These are phyloP conservation scores for Fraxinus americana DNA, from an alignment of 257 asterid species.

Conservation along the genomic window DNA sequence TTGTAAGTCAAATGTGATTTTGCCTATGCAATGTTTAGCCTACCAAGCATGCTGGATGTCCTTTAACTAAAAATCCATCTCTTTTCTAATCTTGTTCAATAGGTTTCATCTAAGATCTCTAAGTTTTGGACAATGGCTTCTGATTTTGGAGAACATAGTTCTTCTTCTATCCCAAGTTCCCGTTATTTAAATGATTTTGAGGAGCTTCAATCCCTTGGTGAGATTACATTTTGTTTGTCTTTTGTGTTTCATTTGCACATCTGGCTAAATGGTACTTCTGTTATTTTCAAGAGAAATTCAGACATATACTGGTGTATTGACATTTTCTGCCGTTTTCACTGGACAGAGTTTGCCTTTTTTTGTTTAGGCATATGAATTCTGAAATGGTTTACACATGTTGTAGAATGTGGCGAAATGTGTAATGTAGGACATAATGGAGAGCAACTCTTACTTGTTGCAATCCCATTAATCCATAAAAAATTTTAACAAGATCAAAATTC, in stretches of 20 bases:
- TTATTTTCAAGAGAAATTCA: slow-evolving; percentile 19
- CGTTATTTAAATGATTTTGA: slow-evolving; percentile 89
- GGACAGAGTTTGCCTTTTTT: neutral
- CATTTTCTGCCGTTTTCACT: neutral
- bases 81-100: slow-evolving; percentile 25
- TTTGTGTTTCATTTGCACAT: slow-evolving; percentile 25
- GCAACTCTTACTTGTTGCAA: neutral
- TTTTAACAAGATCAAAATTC: neutral
- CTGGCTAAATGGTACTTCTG: slow-evolving; percentile 7
- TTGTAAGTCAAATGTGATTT: slow-evolving; percentile 47
- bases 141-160: slow-evolving; percentile 56
- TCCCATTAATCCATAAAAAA: neutral
- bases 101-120: slow-evolving; percentile 71
- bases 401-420: neutral
- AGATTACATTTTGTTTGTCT: slow-evolving; percentile 20
- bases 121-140: slow-evolving; percentile 75
- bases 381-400: neutral
- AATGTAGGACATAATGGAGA: neutral
- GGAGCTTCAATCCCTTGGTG: slow-evolving; percentile 96
- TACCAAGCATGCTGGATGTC: slow-evolving; percentile 23
- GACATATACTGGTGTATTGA: neutral
- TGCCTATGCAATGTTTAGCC: slow-evolving; percentile 13
- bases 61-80: slow-evolving; percentile 27
- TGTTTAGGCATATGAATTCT: neutral
- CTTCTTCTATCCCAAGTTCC: slow-evolving; percentile 61